phyloP scores from a whole-genome alignment of 148 eudicot species.

The Chenopodium berlandieri region DNA sequence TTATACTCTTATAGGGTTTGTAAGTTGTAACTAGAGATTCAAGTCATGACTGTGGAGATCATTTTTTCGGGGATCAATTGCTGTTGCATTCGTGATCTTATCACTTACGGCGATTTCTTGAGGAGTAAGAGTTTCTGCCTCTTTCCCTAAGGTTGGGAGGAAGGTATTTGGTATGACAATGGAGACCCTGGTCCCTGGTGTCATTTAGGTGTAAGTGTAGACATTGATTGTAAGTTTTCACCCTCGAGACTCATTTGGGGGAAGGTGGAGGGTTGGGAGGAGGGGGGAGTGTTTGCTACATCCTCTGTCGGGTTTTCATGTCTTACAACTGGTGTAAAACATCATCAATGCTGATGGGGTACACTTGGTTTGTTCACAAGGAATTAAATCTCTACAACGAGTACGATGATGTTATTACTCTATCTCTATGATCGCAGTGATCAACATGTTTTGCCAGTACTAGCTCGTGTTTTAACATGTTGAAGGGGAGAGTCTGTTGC shows the following conservation, averaged over 20 bases:
- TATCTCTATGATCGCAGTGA: not conserved
- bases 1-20: not conserved
- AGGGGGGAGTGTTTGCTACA: not conserved
- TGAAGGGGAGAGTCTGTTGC: not conserved
- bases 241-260: not conserved
- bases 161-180: not conserved
- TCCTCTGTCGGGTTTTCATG: not conserved
- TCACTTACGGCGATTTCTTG: not conserved
- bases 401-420: too few relatives aligned
- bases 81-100: not conserved
- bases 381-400: not conserved
- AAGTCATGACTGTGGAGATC: not conserved
- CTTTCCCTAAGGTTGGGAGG: not conserved
- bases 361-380: not conserved
- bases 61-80: not conserved
- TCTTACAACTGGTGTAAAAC: not conserved
- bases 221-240: not conserved
- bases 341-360: slow-evolving; percentile 2
- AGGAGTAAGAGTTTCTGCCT: not conserved
- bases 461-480: not conserved
- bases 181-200: not conserved
- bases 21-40: not conserved
- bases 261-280: not conserved
- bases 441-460: not conserved
- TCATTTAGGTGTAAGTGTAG: not conserved